Conservation (phyloP, 306 rosid species). For the Begonia peltatifolia region DNA sequence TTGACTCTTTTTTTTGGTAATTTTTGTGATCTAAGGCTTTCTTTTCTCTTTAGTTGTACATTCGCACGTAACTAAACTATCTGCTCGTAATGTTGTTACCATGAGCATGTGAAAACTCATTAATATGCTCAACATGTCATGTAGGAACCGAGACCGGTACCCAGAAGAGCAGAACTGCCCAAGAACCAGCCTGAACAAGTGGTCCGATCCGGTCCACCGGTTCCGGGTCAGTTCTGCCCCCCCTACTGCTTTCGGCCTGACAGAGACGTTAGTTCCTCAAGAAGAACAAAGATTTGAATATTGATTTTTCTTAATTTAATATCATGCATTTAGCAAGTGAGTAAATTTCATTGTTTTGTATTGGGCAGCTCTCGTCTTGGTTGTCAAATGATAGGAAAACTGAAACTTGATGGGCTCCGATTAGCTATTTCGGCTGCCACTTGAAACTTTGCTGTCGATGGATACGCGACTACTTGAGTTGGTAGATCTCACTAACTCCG, state of each 20-base stretch:
- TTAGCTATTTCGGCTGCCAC: slow-evolving; percentile 85
- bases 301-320: neutral
- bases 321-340: neutral
- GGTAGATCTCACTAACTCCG: too few relatives aligned
- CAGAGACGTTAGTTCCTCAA: slow-evolving; percentile 55
- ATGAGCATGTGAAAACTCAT: slow-evolving; percentile 76
- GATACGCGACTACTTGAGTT: slow-evolving; percentile 55
- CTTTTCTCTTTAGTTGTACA: too few relatives aligned
- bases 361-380: slow-evolving; percentile 78
- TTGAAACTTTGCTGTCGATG: slow-evolving; percentile 86
- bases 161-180: too few relatives aligned
- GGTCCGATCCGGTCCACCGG: too few relatives aligned
- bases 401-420: slow-evolving; percentile 71
- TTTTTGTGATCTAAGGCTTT: too few relatives aligned
- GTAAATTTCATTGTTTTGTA: slow-evolving; percentile 8
- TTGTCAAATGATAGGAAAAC: slow-evolving; percentile 83
- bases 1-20: too few relatives aligned
- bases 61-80: too few relatives aligned
- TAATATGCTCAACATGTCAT: slow-evolving; percentile 75
- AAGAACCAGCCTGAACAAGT: too few relatives aligned
- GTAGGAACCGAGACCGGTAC: too few relatives aligned
- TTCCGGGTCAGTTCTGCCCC: too few relatives aligned
- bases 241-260: slow-evolving; percentile 81
- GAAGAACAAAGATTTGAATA: neutral
- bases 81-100: neutral